These are phyloP conservation scores for Nannizziopsis arthrosporioides DNA, from an alignment of 2,329 filamentous ascomycete genomes.

Conservation along the genomic window DNA sequence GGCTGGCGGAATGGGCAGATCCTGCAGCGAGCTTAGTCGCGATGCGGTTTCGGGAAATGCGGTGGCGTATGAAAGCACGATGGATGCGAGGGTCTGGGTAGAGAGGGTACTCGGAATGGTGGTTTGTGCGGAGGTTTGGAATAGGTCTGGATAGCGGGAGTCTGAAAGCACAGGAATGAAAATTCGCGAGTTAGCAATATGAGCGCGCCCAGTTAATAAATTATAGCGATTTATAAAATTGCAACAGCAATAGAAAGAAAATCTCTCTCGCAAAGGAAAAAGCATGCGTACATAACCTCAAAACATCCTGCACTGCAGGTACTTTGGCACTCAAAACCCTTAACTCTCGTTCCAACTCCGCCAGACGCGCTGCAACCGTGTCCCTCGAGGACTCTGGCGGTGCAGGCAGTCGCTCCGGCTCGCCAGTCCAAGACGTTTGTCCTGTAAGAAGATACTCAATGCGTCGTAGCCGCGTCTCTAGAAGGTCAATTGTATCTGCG, in stretches of 20 bases:
- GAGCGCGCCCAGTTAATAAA: not conserved
- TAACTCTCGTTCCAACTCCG: constrained; percentile 29
- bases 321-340: constrained; percentile 28
- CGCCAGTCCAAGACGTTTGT: constrained; percentile 30
- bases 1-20: constrained; percentile 36
- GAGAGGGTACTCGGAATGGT: constrained; percentile 28
- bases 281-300: constrained; percentile 29
- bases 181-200: constrained; percentile 3
- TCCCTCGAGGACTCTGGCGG: constrained; percentile 21
- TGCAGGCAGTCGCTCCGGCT: constrained; percentile 18
- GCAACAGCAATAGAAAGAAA: not conserved
- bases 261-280: not conserved
- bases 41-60: constrained; percentile 39
- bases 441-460: constrained; percentile 37
- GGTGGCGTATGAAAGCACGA: constrained; percentile 36
- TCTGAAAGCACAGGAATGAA: constrained; percentile 21
- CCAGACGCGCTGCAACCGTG: constrained; percentile 30
- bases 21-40: constrained; percentile 37
- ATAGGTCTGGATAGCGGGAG: constrained; percentile 33
- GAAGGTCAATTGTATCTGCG: constrained; percentile 33
- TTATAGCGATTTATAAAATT: no score
- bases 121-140: constrained; percentile 26
- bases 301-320: constrained; percentile 32
- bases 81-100: constrained; percentile 28
- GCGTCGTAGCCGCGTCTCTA: constrained; percentile 34